Conservation (phyloP, 2,329 filamentous ascomycete genomes). For the Penicillium sp. region DNA sequence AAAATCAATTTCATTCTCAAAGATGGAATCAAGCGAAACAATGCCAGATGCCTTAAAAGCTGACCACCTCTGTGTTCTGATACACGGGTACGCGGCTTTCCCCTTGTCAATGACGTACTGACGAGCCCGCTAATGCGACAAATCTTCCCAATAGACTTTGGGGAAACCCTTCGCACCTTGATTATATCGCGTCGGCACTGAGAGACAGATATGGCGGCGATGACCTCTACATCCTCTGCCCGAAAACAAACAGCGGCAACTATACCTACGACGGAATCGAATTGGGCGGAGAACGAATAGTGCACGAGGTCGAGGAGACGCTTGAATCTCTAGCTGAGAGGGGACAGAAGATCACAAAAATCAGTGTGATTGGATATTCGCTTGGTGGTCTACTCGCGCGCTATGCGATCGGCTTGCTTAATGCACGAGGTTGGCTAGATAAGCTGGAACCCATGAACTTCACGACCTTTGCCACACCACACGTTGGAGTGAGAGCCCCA, state of each 20-base stretch:
- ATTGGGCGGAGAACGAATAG: constrained; percentile 64
- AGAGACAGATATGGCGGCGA: constrained; percentile 50
- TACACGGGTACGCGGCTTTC: constrained; percentile 53
- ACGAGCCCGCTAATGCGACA: constrained; percentile 9
- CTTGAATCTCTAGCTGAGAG: constrained; percentile 53
- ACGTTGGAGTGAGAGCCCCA: constrained; percentile 72
- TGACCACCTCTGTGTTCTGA: constrained; percentile 59
- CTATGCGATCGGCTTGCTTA: constrained; percentile 80
- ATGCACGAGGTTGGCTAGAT: constrained; percentile 77
- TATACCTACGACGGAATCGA: constrained; percentile 67
- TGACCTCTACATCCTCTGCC: constrained; percentile 54
- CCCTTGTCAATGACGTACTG: constrained; percentile 10
- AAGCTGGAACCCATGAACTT: constrained; percentile 85
- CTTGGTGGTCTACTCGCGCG: constrained; percentile 81
- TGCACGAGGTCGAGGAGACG: constrained; percentile 60
- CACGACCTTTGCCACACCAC: constrained; percentile 83
- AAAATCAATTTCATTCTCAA: neutral
- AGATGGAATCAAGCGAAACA: neutral
- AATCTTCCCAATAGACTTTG: constrained; percentile 47
- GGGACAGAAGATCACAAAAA: constrained; percentile 71
- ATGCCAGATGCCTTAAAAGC: constrained; percentile 26
- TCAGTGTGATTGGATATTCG: constrained; percentile 87
- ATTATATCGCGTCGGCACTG: constrained; percentile 53
- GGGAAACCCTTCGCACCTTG: constrained; percentile 60
- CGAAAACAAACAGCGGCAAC: constrained; percentile 55